Percentiles rank a stretch among this genome's conserved stretches.
Evolutionary conservation across 495 filamentous ascomycete species (phyloP).

Genomic region (Mytilinidion resinicola): DNA sequence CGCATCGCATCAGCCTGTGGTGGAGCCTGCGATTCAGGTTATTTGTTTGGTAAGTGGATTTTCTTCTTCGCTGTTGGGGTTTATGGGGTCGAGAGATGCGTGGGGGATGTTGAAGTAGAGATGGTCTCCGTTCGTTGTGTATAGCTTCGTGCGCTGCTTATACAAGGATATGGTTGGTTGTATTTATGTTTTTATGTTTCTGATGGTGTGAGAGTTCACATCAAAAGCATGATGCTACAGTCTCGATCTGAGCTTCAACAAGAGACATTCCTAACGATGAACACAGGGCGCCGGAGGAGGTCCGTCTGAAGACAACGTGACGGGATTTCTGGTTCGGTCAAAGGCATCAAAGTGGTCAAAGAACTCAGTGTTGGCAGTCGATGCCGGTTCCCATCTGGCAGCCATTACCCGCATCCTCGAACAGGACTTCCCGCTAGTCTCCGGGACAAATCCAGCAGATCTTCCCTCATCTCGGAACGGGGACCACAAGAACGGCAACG

Average conservation of each 20-base stretch:
- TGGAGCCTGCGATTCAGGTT: conserved; percentile 30
- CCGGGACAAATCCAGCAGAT: neutral
- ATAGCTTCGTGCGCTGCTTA: too few relatives aligned
- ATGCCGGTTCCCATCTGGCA: conserved; percentile 84
- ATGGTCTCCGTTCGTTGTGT: too few relatives aligned
- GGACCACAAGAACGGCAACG: conserved; percentile 2
- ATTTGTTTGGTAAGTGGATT: conserved; percentile 32
- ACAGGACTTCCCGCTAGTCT: conserved; percentile 38
- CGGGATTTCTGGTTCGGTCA: conserved; percentile 81
- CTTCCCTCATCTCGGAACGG: neutral
- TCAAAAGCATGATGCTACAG: too few relatives aligned
- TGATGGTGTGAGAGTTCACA: too few relatives aligned
- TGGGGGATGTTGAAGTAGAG: too few relatives aligned
- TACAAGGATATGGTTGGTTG: too few relatives aligned
- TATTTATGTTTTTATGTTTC: too few relatives aligned
- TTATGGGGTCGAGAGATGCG: too few relatives aligned
- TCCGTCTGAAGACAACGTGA: conserved; percentile 81
- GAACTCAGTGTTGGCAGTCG: conserved; percentile 78
- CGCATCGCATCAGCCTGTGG: conserved; percentile 9
- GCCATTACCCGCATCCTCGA: conserved; percentile 71
- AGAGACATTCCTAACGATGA: neutral
- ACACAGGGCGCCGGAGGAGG: conserved; percentile 81
- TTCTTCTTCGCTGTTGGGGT: neutral
- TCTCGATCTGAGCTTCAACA: too few relatives aligned
- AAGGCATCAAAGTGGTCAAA: conserved; percentile 68